Percentiles rank a stretch among this genome's conserved stretches.
Evolutionary conservation across 768 basidiomycete species (phyloP).

Genomic region (Tricholoma saponaceum): DNA sequence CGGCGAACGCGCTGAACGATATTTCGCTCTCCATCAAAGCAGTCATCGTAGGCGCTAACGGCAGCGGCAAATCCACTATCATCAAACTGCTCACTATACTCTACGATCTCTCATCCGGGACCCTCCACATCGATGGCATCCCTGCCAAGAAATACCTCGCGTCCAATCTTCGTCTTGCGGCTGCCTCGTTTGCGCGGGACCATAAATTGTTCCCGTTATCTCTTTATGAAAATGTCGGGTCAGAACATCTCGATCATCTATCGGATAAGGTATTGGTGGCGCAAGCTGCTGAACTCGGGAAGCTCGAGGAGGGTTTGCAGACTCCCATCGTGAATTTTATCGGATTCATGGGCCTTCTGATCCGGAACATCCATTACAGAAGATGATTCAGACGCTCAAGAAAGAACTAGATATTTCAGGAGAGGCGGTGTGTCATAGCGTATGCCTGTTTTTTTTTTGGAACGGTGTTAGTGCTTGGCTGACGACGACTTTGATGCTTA

Average conservation of each 20-base stretch:
- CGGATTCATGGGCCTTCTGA: slow-evolving; percentile 11
- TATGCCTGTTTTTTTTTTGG: slow-evolving; percentile 6
- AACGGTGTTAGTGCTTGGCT: background rate
- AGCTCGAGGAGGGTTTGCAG: slow-evolving; percentile 13
- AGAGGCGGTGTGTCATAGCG: slow-evolving; percentile 25
- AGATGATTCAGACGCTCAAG: slow-evolving; percentile 12
- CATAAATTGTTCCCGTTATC: slow-evolving; percentile 45
- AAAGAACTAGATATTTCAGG: slow-evolving; percentile 19
- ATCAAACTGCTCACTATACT: slow-evolving; percentile 47
- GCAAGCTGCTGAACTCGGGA: slow-evolving; percentile 24
- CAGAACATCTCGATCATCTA: slow-evolving; percentile 17
- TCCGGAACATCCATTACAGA: slow-evolving; percentile 14
- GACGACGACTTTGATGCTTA: background rate
- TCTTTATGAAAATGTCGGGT: slow-evolving; percentile 38
- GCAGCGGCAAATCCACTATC: slow-evolving; percentile 51
- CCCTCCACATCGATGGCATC: slow-evolving; percentile 39
- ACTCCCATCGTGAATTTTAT: slow-evolving; percentile 7
- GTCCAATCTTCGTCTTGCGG: slow-evolving; percentile 38
- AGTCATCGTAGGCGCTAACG: slow-evolving; percentile 56
- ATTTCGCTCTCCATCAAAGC: slow-evolving; percentile 42
- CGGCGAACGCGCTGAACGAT: slow-evolving; percentile 28
- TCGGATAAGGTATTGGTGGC: slow-evolving; percentile 17
- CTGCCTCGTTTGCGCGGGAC: slow-evolving; percentile 46
- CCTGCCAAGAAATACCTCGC: slow-evolving; percentile 34
- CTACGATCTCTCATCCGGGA: slow-evolving; percentile 41